Evolutionary conservation across 2,329 filamentous ascomycete species (phyloP), one percentile per base, ranked within the genome.

Genomic region (Penicillium oxalicum): DNA sequence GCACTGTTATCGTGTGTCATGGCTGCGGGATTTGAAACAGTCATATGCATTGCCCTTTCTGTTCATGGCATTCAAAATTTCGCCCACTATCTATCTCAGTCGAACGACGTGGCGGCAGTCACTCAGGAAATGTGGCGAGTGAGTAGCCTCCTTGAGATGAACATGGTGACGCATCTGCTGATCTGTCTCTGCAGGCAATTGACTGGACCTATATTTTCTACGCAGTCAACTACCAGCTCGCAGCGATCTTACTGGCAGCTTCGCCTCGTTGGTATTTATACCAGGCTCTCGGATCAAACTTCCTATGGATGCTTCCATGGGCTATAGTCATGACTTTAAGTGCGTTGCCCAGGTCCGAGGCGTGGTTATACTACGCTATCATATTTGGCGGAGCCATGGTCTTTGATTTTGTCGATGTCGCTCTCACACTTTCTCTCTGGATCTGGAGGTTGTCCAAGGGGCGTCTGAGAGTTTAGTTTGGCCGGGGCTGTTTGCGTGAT

Each of bases 231-330:
- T 49, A 39, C 79, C 54, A 87, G 58, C 68, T 88, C 0, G 81
- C 83, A 0, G 77, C 81, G 0, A 70, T 88, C 0, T 64, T 89
- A 0, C 73, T 87, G 0, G 80, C 84, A 0, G 86, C 83, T 0
- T 68, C 75, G 0, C 83, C 84, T 0, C 69, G 70, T 2, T 88
- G 82, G 83, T 88, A 87, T 60, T 70, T 88, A 0, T 43, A 44
- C 33, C 41, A 44, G 26, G 41, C 41, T 9, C 11, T 44, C 9
- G 41, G 41, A 29, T 44, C 41, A 4, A 36, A 36, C 7, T 26
- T 44, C 18, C 63, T 84, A 0, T 88, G 83, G 60, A 83, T 88
- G 0, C 66, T 89, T 2, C 84, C 84, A 0, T 88, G 84, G 83
- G 83, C 84, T 0, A 79, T 88, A 36, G 81, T 77, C 0, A 55